A percentile compares a stretch with the other conserved stretches of the same genome.
Evolutionary conservation across 768 basidiomycete genomes (phyloP).

Genomic region (Tylopilus plumbeoviolaceoides): DNA sequence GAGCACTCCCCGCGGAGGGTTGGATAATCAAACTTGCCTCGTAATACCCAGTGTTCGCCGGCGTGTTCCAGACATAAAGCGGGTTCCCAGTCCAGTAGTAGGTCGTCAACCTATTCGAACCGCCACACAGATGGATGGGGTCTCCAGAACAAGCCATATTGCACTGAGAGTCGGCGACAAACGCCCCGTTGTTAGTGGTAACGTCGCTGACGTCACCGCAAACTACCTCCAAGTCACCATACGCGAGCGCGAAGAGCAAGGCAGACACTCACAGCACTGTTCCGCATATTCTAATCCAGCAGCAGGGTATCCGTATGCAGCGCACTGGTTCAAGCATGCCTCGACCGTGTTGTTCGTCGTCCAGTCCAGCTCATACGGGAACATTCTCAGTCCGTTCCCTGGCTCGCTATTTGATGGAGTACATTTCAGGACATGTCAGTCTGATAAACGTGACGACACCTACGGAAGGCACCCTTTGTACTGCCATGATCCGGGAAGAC

Average conservation of each 20-base stretch:
- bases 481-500: slow-evolving; percentile 58
- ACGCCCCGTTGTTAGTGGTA: slow-evolving; percentile 27
- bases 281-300: slow-evolving; percentile 66
- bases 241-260: neutral
- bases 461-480: slow-evolving; percentile 69
- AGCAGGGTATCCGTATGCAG: slow-evolving; percentile 66
- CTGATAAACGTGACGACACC: slow-evolving; percentile 15
- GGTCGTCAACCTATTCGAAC: slow-evolving; percentile 46
- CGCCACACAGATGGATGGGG: slow-evolving; percentile 65
- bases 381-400: slow-evolving; percentile 38
- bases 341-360: slow-evolving; percentile 59
- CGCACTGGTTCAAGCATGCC: slow-evolving; percentile 65
- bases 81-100: slow-evolving; percentile 49
- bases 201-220: slow-evolving; percentile 69
- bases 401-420: slow-evolving; percentile 41
- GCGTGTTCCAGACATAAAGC: slow-evolving; percentile 62
- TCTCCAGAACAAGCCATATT: slow-evolving; percentile 63
- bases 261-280: slow-evolving; percentile 55
- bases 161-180: slow-evolving; percentile 38
- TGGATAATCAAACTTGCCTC: slow-evolving; percentile 42
- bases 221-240: slow-evolving; percentile 34
- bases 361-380: slow-evolving; percentile 60
- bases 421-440: neutral
- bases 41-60: slow-evolving; percentile 61
- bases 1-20: neutral